Conservation (phyloP, 495 filamentous ascomycete genomes). For the Daldinia childiae region DNA sequence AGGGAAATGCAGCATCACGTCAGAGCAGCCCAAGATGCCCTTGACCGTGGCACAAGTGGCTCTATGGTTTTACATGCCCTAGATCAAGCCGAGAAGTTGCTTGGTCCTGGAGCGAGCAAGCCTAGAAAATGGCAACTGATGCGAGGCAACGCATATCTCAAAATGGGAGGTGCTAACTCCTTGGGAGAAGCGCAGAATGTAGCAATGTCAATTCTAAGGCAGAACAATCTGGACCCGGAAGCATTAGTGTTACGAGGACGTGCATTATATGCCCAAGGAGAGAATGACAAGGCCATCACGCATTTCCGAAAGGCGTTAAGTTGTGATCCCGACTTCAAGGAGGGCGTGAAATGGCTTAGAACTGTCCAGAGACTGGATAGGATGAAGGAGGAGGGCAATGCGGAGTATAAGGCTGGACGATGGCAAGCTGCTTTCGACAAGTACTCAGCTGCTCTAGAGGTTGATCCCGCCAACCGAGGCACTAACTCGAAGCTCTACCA, state of each 20-base stretch:
- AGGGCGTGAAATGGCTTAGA: slow-evolving; percentile 81
- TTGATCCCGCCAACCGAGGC: slow-evolving; percentile 90
- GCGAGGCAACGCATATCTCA: slow-evolving; percentile 92
- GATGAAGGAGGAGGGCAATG: slow-evolving; percentile 94
- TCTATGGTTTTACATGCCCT: slow-evolving; percentile 94
- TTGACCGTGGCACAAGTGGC: slow-evolving; percentile 75
- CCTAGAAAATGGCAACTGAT: slow-evolving; percentile 94
- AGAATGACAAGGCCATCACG: slow-evolving; percentile 94
- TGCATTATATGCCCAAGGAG: slow-evolving; percentile 87
- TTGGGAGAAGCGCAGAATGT: slow-evolving; percentile 92
- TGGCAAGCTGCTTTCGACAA: slow-evolving; percentile 82
- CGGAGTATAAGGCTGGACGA: slow-evolving; percentile 83
- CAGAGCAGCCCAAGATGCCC: slow-evolving; percentile 77
- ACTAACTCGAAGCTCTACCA: slow-evolving; percentile 94
- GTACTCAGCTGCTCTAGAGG: slow-evolving; percentile 82
- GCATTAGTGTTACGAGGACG: slow-evolving; percentile 89
- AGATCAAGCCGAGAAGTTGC: slow-evolving; percentile 82
- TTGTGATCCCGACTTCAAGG: slow-evolving; percentile 91
- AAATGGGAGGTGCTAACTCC: slow-evolving; percentile 89
- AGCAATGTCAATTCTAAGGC: slow-evolving; percentile 83
- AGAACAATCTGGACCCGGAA: slow-evolving; percentile 91
- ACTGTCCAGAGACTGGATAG: slow-evolving; percentile 90
- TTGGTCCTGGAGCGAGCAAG: slow-evolving; percentile 75
- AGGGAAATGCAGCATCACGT: slow-evolving; percentile 86
- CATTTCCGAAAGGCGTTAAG: slow-evolving; percentile 88